phyloP scores from a whole-genome alignment of 768 basidiomycete genomes.

The Trametes meyenii region DNA sequence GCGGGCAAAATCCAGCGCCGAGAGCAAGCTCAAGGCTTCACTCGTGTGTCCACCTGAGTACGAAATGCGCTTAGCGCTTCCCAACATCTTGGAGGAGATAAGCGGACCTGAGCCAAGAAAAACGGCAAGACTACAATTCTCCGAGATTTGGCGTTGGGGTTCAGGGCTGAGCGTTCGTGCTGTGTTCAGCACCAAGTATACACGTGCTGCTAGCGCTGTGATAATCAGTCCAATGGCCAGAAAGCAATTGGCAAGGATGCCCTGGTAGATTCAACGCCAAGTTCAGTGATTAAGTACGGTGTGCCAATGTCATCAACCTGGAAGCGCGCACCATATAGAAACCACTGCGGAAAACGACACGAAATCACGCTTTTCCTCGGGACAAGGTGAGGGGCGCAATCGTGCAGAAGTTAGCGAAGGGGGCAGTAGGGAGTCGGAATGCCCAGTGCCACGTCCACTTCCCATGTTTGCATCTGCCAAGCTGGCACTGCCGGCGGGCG shows the following conservation, averaged over 20 bases:
- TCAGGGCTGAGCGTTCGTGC: slow-evolving; percentile 8
- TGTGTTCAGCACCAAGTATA: slow-evolving; percentile 3
- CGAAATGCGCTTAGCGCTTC: background rate
- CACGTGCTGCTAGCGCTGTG: background rate
- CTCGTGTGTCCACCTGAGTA: slow-evolving; percentile 87
- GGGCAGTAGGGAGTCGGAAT: background rate
- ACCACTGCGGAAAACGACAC: background rate
- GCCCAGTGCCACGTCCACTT: slow-evolving; percentile 1
- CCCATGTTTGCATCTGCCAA: slow-evolving; percentile 11
- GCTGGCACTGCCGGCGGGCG: slow-evolving; percentile 3
- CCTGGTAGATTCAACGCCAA: background rate
- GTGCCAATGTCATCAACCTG: background rate
- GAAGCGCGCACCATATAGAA: slow-evolving; percentile 4
- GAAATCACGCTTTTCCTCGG: background rate
- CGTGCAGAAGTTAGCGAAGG: background rate
- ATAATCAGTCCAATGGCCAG: background rate
- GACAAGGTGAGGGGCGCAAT: background rate
- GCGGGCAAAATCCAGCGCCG: slow-evolving; percentile 70
- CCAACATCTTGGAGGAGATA: background rate
- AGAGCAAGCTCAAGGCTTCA: slow-evolving; percentile 77
- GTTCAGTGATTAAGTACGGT: background rate
- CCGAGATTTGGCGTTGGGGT: slow-evolving; percentile 2
- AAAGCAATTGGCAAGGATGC: background rate
- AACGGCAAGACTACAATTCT: slow-evolving; percentile 63
- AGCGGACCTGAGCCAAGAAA: slow-evolving; percentile 90